These are phyloP conservation scores for Pythium guiyangense DNA, from an alignment of 352 stramenopile species.

Conservation along the genomic window DNA sequence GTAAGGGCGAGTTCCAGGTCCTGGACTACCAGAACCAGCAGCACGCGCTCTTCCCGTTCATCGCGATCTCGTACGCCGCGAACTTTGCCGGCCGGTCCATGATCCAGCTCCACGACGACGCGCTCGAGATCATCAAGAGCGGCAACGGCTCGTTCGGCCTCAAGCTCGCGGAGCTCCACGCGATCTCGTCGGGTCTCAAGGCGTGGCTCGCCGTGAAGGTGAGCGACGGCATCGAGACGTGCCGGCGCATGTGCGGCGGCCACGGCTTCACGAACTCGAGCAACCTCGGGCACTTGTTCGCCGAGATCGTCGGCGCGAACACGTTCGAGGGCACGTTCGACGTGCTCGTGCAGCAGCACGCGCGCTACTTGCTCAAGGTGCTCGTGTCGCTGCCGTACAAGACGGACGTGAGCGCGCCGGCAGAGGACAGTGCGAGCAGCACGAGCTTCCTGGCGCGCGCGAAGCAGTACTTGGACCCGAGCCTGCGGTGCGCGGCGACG, in stretches of 20 bases:
- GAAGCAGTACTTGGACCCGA: too few species aligned
- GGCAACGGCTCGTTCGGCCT: constrained; percentile 14
- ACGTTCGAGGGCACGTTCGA: constrained; percentile 73
- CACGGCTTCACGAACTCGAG: too few species aligned
- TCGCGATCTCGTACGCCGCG: constrained; percentile 40
- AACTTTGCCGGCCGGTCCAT: constrained; percentile 22
- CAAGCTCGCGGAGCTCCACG: constrained; percentile 29
- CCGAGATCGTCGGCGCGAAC: constrained; percentile 37
- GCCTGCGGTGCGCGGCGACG: constrained; percentile 10
- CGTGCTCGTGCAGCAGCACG: constrained; percentile 66
- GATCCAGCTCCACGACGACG: constrained; percentile 18
- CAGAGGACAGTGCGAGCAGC: too few species aligned
- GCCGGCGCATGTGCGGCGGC: too few species aligned
- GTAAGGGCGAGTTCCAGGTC: constrained; percentile 80
- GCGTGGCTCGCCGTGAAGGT: constrained; percentile 38
- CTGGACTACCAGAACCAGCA: constrained; percentile 96
- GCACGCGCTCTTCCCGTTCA: constrained; percentile 38
- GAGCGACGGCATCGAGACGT: constrained; percentile 29
- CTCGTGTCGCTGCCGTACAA: too few species aligned
- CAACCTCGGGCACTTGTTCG: too few species aligned
- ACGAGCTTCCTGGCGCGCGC: too few species aligned
- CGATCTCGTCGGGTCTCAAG: constrained; percentile 28
- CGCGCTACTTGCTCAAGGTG: constrained; percentile 53
- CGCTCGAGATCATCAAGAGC: constrained; percentile 19
- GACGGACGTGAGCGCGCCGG: too few species aligned